phyloP scores from a whole-genome alignment of 306 rosid genomes.

The Gastrolobium bilobum region DNA sequence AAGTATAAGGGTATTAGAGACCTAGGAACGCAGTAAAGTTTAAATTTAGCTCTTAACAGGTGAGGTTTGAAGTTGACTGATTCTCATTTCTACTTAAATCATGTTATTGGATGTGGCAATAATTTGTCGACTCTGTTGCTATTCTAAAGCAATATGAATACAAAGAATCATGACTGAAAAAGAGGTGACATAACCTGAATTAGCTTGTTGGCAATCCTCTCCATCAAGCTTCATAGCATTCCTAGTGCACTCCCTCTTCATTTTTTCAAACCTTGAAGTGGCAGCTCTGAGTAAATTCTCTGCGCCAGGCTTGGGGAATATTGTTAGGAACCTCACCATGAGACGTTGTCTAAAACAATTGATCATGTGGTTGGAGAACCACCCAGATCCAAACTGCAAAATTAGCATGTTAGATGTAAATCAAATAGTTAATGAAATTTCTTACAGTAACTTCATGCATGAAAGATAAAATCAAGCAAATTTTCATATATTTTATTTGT shows the following conservation, averaged over 20 bases:
- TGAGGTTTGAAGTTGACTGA: slow-evolving; percentile 31
- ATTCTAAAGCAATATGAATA: slow-evolving; percentile 32
- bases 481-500: slow-evolving; percentile 5
- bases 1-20: slow-evolving; percentile 24
- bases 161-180: slow-evolving; percentile 12
- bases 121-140: slow-evolving; percentile 13
- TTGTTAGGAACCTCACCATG: slow-evolving; percentile 76
- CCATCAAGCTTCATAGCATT: slow-evolving; percentile 58
- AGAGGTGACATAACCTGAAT: slow-evolving; percentile 61
- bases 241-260: slow-evolving; percentile 64
- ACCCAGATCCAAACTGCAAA: slow-evolving; percentile 81
- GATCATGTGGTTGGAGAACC: slow-evolving; percentile 70
- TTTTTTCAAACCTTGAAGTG: slow-evolving; percentile 72
- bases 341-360: slow-evolving; percentile 74
- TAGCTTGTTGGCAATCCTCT: slow-evolving; percentile 58
- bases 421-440: slow-evolving; percentile 23
- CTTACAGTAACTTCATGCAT: slow-evolving; percentile 20
- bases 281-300: slow-evolving; percentile 76
- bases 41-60: slow-evolving; percentile 8
- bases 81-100: slow-evolving; percentile 26
- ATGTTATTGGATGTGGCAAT: slow-evolving; percentile 11
- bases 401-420: slow-evolving; percentile 44
- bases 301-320: slow-evolving; percentile 73
- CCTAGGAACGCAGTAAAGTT: slow-evolving; percentile 15
- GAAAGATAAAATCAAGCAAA: slow-evolving; percentile 16